Evolutionary conservation across 2,329 filamentous ascomycete genomes (phyloP).

Genomic region (Atkinsonella texensis): DNA sequence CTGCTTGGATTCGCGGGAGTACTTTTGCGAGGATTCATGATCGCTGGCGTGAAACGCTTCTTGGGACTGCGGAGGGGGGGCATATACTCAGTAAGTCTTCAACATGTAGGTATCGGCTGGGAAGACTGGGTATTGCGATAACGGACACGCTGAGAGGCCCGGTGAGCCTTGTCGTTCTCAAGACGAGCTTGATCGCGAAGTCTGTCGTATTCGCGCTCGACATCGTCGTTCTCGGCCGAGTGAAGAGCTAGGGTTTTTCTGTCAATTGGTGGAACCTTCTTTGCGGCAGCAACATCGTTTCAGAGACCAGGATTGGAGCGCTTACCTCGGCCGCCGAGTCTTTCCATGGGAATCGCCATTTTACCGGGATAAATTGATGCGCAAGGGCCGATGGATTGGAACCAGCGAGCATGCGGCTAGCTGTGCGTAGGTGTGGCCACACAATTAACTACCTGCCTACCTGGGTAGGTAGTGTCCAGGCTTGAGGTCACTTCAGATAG

Average conservation of each 20-base stretch:
- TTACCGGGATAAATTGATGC: neutral
- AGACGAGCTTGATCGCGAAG: conserved; percentile 71
- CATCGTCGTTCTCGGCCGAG: conserved; percentile 51
- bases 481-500: too few relatives aligned
- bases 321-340: conserved; percentile 29
- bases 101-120: neutral
- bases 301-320: neutral
- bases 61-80: conserved; percentile 39
- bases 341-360: conserved; percentile 27
- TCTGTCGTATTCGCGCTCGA: conserved; percentile 84
- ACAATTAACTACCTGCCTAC: too few relatives aligned
- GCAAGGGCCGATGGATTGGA: neutral
- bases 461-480: too few relatives aligned
- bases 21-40: conserved; percentile 67
- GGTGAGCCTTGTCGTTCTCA: conserved; percentile 66
- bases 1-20: conserved; percentile 73
- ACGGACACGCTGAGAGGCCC: conserved; percentile 61
- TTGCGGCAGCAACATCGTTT: too few relatives aligned
- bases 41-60: conserved; percentile 77
- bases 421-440: too few relatives aligned
- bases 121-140: neutral
- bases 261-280: too few relatives aligned
- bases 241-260: conserved; percentile 51
- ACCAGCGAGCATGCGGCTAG: too few relatives aligned
- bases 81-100: neutral